phyloP scores from a whole-genome alignment of 495 filamentous ascomycete species.

The Hypoxylon lienhwacheense region DNA sequence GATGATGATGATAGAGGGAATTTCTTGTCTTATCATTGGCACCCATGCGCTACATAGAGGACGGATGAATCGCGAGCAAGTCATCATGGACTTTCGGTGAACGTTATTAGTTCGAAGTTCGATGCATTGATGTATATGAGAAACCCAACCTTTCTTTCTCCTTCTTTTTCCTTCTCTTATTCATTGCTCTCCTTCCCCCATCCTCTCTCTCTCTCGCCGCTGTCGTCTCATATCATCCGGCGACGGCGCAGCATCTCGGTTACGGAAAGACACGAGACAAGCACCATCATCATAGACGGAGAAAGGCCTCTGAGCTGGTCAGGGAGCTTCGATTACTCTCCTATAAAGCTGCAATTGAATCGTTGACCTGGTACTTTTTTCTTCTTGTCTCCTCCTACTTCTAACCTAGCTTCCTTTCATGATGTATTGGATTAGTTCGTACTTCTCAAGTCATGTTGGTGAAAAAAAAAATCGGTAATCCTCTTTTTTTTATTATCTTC shows the following conservation, averaged over 20 bases:
- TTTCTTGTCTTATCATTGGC: too few relatives aligned
- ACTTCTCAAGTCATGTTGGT: too few relatives aligned
- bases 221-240: conserved; percentile 4
- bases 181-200: conserved; percentile 7
- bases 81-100: too few relatives aligned
- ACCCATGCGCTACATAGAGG: too few relatives aligned
- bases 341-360: conserved; percentile 28
- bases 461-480: too few relatives aligned
- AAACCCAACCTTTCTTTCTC: conserved; percentile 19
- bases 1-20: conserved; percentile 9
- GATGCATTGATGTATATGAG: conserved; percentile 36
- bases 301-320: conserved; percentile 18
- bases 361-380: too few relatives aligned
- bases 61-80: too few relatives aligned
- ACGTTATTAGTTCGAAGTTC: conserved; percentile 7
- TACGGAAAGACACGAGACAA: conserved; percentile 14
- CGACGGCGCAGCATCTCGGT: conserved; percentile 18
- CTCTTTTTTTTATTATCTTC: conserved; percentile 10
- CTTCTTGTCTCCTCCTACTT: neutral
- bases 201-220: conserved; percentile 3
- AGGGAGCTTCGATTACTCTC: conserved; percentile 18
- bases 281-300: conserved; percentile 30
- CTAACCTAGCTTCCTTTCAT: neutral
- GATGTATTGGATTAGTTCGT: neutral
- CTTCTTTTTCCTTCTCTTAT: conserved; percentile 19